A percentile compares a stretch with the other conserved stretches of the same genome.
Conservation (phyloP, 352 stramenopile species). For the Globisporangium perplexum region DNA sequence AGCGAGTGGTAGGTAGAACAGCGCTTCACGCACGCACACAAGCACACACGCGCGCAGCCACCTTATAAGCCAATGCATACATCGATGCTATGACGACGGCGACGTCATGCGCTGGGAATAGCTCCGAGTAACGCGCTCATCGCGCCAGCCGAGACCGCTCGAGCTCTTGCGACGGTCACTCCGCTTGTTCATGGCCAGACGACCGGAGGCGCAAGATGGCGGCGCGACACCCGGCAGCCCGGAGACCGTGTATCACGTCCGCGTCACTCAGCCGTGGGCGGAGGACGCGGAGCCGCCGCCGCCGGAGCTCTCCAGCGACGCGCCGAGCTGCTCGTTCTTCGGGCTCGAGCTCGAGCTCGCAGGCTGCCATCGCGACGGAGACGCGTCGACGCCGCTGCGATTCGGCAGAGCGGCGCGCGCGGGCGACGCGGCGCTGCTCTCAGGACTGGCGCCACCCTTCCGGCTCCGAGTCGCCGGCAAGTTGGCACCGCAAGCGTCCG, state of each 20-base stretch:
- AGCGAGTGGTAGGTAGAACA: background rate
- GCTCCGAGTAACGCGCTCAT: no score
- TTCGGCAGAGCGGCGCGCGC: background rate
- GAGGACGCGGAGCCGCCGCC: background rate
- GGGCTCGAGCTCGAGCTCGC: conserved; percentile 39
- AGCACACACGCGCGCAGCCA: no score
- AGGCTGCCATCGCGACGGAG: conserved; percentile 5
- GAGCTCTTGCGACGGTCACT: background rate
- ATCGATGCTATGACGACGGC: no score
- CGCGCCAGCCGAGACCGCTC: no score
- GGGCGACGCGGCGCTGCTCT: background rate
- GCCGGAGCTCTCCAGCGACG: background rate
- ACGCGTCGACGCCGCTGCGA: background rate
- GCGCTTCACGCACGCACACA: no score
- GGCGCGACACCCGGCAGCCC: background rate
- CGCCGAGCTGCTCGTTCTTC: conserved; percentile 25
- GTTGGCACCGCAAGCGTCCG: conserved; percentile 7
- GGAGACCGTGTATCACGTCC: conserved; percentile 31
- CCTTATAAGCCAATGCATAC: background rate
- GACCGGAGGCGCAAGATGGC: conserved; percentile 2
- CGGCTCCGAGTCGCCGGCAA: conserved; percentile 25
- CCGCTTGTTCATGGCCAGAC: background rate
- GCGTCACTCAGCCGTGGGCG: conserved; percentile 26
- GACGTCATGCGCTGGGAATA: no score
- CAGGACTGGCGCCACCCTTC: conserved; percentile 24